Evolutionary conservation across 441 rosid genomes (phyloP), one percentile per base, ranked within the genome.

Genomic region (Dalechampia spathulata): DNA sequence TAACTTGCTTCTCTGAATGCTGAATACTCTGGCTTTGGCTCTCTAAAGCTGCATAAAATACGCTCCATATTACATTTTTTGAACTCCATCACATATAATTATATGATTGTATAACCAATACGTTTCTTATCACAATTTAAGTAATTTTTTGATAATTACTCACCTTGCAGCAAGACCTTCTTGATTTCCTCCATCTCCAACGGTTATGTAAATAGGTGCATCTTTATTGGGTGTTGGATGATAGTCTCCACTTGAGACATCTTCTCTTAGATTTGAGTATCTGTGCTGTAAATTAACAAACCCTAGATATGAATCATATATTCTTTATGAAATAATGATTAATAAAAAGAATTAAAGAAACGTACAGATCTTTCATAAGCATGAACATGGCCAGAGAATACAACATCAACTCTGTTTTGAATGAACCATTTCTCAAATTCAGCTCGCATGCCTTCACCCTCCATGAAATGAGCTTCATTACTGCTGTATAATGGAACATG

Each of bases 131-230:
- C 57, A 38, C 14, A 2, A 46, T 27, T 38, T 44, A 21, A 9
- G 21, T 28, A 19, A 60, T 37, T 43, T 68, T 38, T n/a, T n/a
- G n/a, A n/a, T n/a, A n/a, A n/a, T 39, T 49, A 62, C 79, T 73
- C 49, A 86, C 98, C 69, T 77, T 72, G 52, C 77, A 6, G 96
- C 95, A 38, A 92, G 86, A 66, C 96, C 96, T 81, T 84, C 96
- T 73, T 86, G 96, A 69, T 92, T 92, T 69, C 98, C 98, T 55
- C 98, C 96, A 58, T 92, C 96, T 65, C 98, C 95, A 56, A 84
- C 94, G 7, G 91, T 92, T 19, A 86, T 77, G 72, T 88, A 92
- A 54, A 92, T 74, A 1, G 98, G 96, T 46, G 96, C 94, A 22
- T 82, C 80, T 54, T 76, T 75, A 71, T 92, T 87, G 19, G 90